Conservation (phyloP, 2,329 filamentous ascomycete genomes). For the Septoria petroselini region DNA sequence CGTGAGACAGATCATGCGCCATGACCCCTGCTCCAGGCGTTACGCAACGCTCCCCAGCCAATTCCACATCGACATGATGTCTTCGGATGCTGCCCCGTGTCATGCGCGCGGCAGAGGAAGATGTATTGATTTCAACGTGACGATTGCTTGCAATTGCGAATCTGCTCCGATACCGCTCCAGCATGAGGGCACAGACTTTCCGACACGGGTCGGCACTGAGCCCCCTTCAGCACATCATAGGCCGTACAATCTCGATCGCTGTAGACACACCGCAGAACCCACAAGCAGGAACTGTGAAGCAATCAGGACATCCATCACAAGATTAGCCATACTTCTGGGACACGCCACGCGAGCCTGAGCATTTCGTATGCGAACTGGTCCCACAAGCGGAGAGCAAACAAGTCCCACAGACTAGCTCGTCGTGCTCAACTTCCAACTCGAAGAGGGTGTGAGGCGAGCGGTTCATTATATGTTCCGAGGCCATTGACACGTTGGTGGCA, state of each 20-base stretch:
- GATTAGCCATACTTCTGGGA: not conserved
- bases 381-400: constrained; percentile 8
- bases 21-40: not conserved
- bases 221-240: too few species aligned
- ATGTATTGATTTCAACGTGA: too few species aligned
- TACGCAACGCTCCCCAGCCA: too few species aligned
- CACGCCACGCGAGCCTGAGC: not conserved
- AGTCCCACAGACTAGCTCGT: constrained; percentile 4
- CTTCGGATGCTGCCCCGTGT: too few species aligned
- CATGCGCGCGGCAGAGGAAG: too few species aligned
- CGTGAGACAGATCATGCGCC: constrained; percentile 5
- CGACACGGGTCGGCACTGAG: too few species aligned
- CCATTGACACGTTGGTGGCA: constrained; percentile 15
- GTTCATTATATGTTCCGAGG: constrained; percentile 1
- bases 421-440: not conserved
- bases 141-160: too few species aligned
- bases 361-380: constrained; percentile 1
- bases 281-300: not conserved
- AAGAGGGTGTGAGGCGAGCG: constrained; percentile 12
- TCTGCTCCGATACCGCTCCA: too few species aligned
- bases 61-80: too few species aligned
- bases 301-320: not conserved
- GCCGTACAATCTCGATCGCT: too few species aligned
- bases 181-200: too few species aligned
- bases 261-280: not conserved